Percentiles rank a stretch among this genome's conserved stretches.
These are phyloP conservation scores for Coemansia sp. DNA, from an alignment of 192 early-diverging fungal genomes.

Conservation along the genomic window DNA sequence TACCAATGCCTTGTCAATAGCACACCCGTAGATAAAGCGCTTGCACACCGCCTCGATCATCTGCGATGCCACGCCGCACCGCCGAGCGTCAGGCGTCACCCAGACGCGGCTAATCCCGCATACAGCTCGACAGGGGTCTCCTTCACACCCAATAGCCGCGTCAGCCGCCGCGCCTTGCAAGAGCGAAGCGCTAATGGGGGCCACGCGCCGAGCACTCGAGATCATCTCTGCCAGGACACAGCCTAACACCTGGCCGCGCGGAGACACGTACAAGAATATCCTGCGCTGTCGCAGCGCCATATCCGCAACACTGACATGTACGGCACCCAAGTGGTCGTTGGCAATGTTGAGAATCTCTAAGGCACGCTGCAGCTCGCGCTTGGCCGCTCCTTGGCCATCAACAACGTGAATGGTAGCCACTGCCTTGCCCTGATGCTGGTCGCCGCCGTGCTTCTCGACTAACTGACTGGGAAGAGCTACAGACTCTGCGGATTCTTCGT, in stretches of 20 bases:
- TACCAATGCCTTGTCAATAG: constrained; percentile 17
- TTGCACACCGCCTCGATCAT: constrained; percentile 45
- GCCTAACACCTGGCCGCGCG: constrained; percentile 31
- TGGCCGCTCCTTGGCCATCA: constrained; percentile 14
- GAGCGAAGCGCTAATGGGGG: neutral
- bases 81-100: constrained; percentile 53
- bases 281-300: constrained; percentile 28
- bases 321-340: constrained; percentile 55
- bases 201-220: constrained; percentile 16
- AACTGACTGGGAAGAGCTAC: constrained; percentile 7
- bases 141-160: neutral
- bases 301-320: constrained; percentile 14
- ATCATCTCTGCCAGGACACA: constrained; percentile 59
- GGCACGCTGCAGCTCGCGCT: constrained; percentile 33
- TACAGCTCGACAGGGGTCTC: constrained; percentile 9
- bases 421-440: neutral
- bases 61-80: constrained; percentile 43
- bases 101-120: constrained; percentile 64
- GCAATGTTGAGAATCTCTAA: constrained; percentile 40
- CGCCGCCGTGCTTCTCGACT: neutral
- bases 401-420: constrained; percentile 18
- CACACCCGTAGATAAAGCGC: constrained; percentile 54
- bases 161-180: neutral
- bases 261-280: constrained; percentile 48
- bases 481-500: neutral